A percentile compares a stretch with the other conserved stretches of the same genome.
These are phyloP conservation scores for Dendrobium chrysotoxum DNA, from an alignment of 106 monocot species.

Conservation along the genomic window DNA sequence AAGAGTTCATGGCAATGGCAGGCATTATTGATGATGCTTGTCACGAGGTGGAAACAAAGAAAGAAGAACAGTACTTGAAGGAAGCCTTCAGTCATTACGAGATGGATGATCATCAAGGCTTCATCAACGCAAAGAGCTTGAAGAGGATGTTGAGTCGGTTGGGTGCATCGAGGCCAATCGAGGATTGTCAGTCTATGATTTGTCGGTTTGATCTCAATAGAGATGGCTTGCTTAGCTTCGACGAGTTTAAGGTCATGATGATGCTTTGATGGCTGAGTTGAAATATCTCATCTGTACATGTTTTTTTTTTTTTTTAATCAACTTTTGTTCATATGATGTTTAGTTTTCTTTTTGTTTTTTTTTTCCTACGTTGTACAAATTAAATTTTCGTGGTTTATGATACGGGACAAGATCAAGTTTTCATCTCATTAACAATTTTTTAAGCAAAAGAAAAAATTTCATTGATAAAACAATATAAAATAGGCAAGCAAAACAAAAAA, in stretches of 20 bases:
- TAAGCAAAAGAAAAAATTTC: too few relatives aligned
- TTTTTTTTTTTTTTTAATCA: too few relatives aligned
- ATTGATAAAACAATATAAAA: too few relatives aligned
- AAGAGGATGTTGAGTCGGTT: slow-evolving; percentile 27
- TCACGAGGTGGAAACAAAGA: neutral
- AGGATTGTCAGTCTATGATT: slow-evolving; percentile 48
- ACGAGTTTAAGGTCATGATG: slow-evolving; percentile 64
- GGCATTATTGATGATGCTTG: neutral
- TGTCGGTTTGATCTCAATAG: slow-evolving; percentile 37
- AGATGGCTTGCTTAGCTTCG: slow-evolving; percentile 55
- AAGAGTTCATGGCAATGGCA: slow-evolving; percentile 18
- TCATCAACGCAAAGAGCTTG: slow-evolving; percentile 44
- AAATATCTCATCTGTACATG: too few relatives aligned
- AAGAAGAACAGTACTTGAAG: slow-evolving; percentile 32
- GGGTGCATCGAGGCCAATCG: slow-evolving; percentile 22
- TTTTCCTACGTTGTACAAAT: too few relatives aligned
- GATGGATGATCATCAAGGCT: slow-evolving; percentile 18
- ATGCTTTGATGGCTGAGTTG: neutral
- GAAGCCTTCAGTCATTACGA: slow-evolving; percentile 72
- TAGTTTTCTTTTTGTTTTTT: too few relatives aligned
- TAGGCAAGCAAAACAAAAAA: too few relatives aligned
- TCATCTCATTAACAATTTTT: too few relatives aligned
- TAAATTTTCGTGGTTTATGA: too few relatives aligned
- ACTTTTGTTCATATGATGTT: too few relatives aligned
- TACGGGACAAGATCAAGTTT: too few relatives aligned